Conservation (phyloP, 2,329 filamentous ascomycete genomes). For the Aureobasidium sp. region DNA sequence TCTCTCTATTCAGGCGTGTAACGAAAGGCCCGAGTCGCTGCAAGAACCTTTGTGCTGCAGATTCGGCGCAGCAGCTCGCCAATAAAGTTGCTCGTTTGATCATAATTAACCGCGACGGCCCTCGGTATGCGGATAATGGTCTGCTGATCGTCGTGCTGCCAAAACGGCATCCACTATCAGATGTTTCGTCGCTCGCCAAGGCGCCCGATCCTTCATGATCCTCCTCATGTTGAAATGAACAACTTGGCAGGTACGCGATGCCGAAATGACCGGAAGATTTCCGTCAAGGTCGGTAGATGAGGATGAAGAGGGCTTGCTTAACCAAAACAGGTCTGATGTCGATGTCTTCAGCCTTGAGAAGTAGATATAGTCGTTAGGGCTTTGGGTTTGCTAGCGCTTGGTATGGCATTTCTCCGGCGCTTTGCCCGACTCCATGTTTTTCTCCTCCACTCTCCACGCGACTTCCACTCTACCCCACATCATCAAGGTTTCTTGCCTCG, state of each 20-base stretch:
- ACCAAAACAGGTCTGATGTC: background rate
- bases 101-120: slow-evolving; percentile 3
- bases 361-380: background rate
- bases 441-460: slow-evolving; percentile 8
- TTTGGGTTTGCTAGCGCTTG: background rate
- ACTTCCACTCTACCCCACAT: slow-evolving; percentile 1
- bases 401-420: background rate
- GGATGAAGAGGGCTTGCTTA: background rate
- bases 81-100: background rate
- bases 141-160: background rate
- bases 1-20: slow-evolving; percentile 8
- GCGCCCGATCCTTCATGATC: background rate
- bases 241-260: slow-evolving; percentile 10
- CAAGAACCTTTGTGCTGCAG: background rate
- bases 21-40: slow-evolving; percentile 10
- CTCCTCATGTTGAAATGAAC: background rate
- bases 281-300: background rate
- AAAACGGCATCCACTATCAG: slow-evolving; percentile 1
- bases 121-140: slow-evolving; percentile 4
- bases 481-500: background rate
- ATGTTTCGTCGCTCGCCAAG: slow-evolving; percentile 4
- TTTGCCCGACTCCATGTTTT: slow-evolving; percentile 8
- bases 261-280: slow-evolving; percentile 11
- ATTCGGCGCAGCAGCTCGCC: background rate
- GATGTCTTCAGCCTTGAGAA: background rate